Conservation (phyloP, 148 eudicot species). For the Heliosperma pusillum region DNA sequence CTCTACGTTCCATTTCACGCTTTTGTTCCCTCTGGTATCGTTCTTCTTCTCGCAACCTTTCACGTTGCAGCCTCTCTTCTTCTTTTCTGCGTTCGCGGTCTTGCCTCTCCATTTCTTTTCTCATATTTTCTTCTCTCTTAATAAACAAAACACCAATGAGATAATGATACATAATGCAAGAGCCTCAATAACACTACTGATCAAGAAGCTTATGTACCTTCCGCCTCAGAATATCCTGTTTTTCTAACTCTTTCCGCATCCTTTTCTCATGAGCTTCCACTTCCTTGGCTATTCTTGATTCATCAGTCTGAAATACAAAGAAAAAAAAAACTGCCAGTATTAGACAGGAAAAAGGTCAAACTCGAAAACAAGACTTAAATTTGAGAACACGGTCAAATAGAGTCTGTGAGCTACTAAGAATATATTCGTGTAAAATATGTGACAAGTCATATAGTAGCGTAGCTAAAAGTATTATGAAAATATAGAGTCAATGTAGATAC, state of each 20-base stretch:
- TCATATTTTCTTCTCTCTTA: slow-evolving; percentile 92
- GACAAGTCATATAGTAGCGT: not conserved
- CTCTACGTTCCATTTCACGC: slow-evolving; percentile 91
- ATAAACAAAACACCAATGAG: slow-evolving; percentile 20
- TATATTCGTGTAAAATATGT: not conserved
- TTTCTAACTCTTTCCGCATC: slow-evolving; percentile 84
- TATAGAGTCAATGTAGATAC: slow-evolving; percentile 26
- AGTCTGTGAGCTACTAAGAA: not conserved
- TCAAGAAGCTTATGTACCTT: slow-evolving; percentile 47
- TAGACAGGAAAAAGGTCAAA: not conserved
- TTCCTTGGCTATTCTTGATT: slow-evolving; percentile 79
- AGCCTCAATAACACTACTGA: not conserved
- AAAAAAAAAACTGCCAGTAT: not conserved
- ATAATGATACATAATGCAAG: slow-evolving; percentile 16
- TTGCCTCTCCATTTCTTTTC: slow-evolving; percentile 90
- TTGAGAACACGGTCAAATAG: not conserved
- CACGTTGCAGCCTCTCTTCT: slow-evolving; percentile 87
- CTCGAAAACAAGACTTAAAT: no score
- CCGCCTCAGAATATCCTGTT: slow-evolving; percentile 78
- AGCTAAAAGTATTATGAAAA: not conserved
- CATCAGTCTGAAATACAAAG: slow-evolving; percentile 56
- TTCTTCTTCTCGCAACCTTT: slow-evolving; percentile 88
- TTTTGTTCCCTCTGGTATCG: slow-evolving; percentile 79
- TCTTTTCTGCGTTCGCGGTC: slow-evolving; percentile 89
- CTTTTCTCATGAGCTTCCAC: slow-evolving; percentile 85